phyloP scores from a whole-genome alignment of 805 yeast species.

The Wickerhamiella shivajii region DNA sequence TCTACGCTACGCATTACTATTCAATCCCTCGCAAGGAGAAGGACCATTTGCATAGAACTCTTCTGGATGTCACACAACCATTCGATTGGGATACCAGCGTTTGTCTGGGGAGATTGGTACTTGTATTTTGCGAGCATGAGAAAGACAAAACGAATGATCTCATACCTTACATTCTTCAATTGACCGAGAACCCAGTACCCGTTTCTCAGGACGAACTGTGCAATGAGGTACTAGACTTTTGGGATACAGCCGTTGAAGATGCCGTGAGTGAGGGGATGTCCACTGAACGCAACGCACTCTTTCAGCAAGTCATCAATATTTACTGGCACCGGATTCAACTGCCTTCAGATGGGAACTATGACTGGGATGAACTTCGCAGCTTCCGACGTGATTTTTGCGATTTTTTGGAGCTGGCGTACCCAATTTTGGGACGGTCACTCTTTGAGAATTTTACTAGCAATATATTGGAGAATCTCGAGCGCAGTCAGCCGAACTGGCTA shows the following conservation, averaged over 20 bases:
- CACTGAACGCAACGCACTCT: conserved; percentile 14
- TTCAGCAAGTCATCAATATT: conserved; percentile 39
- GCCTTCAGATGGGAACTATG: conserved; percentile 10
- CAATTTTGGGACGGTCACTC: conserved; percentile 43
- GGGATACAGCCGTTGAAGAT: conserved; percentile 24
- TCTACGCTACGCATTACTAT: conserved; percentile 10
- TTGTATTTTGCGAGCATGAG: conserved; percentile 13
- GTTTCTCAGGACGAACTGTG: conserved; percentile 22
- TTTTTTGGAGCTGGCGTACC: conserved; percentile 54
- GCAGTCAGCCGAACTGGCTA: conserved; percentile 18
- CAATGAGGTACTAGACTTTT: conserved; percentile 22
- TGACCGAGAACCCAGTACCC: conserved; percentile 11
- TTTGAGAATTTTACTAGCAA: conserved; percentile 29
- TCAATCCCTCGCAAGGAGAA: conserved; percentile 8
- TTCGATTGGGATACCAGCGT: conserved; percentile 11
- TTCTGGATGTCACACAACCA: conserved; percentile 3
- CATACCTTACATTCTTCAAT: conserved; percentile 11
- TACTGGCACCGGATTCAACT: conserved; percentile 58
- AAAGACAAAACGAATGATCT: conserved; percentile 7
- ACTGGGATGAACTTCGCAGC: conserved; percentile 43
- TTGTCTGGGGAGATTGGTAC: conserved; percentile 13
- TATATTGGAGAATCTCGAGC: conserved; percentile 1
- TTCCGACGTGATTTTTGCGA: conserved; percentile 69
- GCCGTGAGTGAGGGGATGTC: conserved; percentile 20
- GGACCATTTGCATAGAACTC: not conserved